Percentiles rank a stretch among this genome's conserved stretches.
These are phyloP conservation scores for Lichtheimia ramosa DNA, from an alignment of 371 early-diverging fungal species.

Conservation along the genomic window DNA sequence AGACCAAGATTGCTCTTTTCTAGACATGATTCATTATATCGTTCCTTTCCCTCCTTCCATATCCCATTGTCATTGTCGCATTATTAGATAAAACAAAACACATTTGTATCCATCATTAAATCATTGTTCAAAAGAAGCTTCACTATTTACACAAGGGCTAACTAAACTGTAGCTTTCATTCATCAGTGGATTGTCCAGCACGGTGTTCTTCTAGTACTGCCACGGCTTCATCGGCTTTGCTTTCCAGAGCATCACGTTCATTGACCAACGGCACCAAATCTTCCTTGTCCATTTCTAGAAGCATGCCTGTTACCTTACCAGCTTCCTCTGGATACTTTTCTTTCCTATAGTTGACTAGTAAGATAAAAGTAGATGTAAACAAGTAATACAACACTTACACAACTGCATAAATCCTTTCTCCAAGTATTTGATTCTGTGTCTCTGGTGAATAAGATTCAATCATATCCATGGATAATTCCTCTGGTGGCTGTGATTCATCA, in stretches of 20 bases:
- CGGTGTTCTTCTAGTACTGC: slow-evolving; percentile 25
- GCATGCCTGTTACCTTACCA: slow-evolving; percentile 97
- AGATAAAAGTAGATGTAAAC: background rate
- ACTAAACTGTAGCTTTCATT: background rate
- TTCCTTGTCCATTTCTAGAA: slow-evolving; percentile 94
- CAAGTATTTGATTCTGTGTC: slow-evolving; percentile 90
- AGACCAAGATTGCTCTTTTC: slow-evolving; percentile 41
- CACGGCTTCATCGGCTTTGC: slow-evolving; percentile 33
- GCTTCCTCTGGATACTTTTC: slow-evolving; percentile 69
- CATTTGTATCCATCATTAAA: too few species aligned
- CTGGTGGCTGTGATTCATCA: background rate
- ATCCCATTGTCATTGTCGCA: too few species aligned
- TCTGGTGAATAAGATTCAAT: slow-evolving; percentile 77
- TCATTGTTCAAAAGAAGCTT: too few species aligned
- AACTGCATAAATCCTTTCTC: slow-evolving; percentile 89
- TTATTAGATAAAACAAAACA: too few species aligned
- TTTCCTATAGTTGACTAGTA: slow-evolving; percentile 18
- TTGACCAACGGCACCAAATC: slow-evolving; percentile 87
- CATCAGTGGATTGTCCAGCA: slow-evolving; percentile 4
- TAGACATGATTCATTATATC: slow-evolving; percentile 8
- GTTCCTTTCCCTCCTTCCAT: too few species aligned
- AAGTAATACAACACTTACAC: slow-evolving; percentile 38
- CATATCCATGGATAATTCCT: slow-evolving; percentile 65
- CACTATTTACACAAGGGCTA: too few species aligned
- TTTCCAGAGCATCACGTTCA: slow-evolving; percentile 62